Percentiles rank a stretch among this genome's conserved stretches.
Conservation (phyloP, 371 early-diverging fungal species). For the Dipsacomyces acuminosporus region DNA sequence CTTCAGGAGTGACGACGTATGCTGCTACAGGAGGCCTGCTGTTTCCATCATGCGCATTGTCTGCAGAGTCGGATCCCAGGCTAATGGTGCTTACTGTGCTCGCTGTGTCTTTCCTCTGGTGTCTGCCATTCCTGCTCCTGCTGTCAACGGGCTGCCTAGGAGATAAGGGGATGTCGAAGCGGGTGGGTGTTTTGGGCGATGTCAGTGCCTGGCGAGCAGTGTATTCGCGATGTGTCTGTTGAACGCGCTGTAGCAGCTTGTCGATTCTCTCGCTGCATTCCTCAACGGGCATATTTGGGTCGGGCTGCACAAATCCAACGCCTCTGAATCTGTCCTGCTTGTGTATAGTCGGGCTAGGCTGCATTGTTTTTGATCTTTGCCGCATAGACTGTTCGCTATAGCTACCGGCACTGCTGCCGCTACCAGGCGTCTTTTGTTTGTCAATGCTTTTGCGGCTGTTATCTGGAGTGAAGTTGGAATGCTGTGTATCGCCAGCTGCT, state of each 20-base stretch:
- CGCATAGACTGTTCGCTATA: neutral
- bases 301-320: slow-evolving; percentile 1
- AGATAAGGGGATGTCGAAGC: slow-evolving; percentile 9
- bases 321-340: neutral
- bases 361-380: slow-evolving; percentile 5
- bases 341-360: neutral
- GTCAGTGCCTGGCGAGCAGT: slow-evolving; percentile 8
- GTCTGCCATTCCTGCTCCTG: neutral
- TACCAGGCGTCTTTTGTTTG: too few relatives aligned
- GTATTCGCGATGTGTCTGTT: slow-evolving; percentile 15
- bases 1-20: neutral
- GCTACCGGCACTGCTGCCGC: too few relatives aligned
- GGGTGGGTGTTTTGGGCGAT: slow-evolving; percentile 22
- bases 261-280: slow-evolving; percentile 32
- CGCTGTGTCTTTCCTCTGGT: neutral
- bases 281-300: slow-evolving; percentile 14
- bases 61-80: slow-evolving; percentile 1
- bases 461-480: too few relatives aligned
- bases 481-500: too few relatives aligned
- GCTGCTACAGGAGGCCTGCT: too few relatives aligned
- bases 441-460: too few relatives aligned
- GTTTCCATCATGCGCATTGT: neutral
- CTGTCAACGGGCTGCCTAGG: neutral
- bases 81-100: slow-evolving; percentile 28
- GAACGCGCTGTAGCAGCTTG: slow-evolving; percentile 26